A percentile compares a stretch with the other conserved stretches of the same genome.
Conservation (phyloP, 148 eudicot species). For the Chenopodium berlandieri region DNA sequence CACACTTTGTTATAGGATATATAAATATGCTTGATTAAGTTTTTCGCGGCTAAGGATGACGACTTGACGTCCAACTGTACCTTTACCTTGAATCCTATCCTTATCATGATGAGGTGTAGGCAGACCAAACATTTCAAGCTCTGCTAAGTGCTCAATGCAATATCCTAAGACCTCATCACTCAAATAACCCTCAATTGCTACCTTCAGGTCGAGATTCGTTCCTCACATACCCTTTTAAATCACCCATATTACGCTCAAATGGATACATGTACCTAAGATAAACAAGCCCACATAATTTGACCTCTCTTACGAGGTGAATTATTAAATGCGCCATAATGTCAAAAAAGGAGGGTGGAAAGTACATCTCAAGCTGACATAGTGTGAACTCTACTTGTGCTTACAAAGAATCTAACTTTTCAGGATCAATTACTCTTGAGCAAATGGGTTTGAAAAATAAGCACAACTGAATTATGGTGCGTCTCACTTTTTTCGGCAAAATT, state of each 20-base stretch:
- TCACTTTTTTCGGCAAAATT: constrained; percentile 1
- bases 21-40: background rate
- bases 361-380: background rate
- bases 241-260: background rate
- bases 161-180: background rate
- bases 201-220: constrained; percentile 4
- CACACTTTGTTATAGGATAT: background rate
- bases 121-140: constrained; percentile 3
- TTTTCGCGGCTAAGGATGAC: background rate
- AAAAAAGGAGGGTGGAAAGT: background rate
- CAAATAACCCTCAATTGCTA: constrained; percentile 12
- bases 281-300: background rate
- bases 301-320: background rate
- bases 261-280: background rate
- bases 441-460: background rate
- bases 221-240: background rate
- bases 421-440: background rate
- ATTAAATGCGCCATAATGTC: background rate
- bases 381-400: background rate
- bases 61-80: background rate
- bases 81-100: background rate
- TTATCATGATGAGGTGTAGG: constrained; percentile 13
- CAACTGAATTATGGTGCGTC: background rate
- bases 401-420: background rate
- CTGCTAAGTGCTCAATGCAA: background rate